Evolutionary conservation across 768 basidiomycete species (phyloP).

Genomic region (Cystobasidiopsis lactophilus): DNA sequence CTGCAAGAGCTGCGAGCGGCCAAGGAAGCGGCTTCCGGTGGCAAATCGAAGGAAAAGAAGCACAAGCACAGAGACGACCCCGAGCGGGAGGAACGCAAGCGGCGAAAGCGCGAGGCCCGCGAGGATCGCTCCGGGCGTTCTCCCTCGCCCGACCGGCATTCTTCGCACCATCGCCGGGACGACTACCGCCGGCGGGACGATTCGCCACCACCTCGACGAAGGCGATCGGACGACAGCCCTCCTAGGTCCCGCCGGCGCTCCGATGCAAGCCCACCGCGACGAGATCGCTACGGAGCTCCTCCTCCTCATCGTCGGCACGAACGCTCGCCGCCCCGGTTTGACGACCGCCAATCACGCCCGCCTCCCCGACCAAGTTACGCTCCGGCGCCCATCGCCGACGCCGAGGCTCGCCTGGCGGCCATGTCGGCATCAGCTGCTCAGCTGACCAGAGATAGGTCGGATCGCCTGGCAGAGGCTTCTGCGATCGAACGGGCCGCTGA

Average conservation of each 20-base stretch:
- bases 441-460: constrained; percentile 46
- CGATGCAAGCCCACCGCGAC: background rate
- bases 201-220: background rate
- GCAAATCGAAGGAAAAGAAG: constrained; percentile 41
- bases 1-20: constrained; percentile 37
- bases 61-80: constrained; percentile 42
- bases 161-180: constrained; percentile 20
- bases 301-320: too few relatives aligned
- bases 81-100: constrained; percentile 36
- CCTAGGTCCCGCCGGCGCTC: constrained; percentile 17
- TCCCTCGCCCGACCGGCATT: background rate
- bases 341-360: constrained; percentile 18
- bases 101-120: constrained; percentile 29
- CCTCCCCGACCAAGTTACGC: constrained; percentile 20
- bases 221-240: constrained; percentile 25
- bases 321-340: background rate
- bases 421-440: constrained; percentile 57
- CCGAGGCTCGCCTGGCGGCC: constrained; percentile 60
- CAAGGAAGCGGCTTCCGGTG: background rate
- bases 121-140: constrained; percentile 22
- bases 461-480: constrained; percentile 43
- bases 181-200: constrained; percentile 19
- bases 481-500: constrained; percentile 57
- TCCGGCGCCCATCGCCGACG: constrained; percentile 22
- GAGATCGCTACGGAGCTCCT: too few relatives aligned